Evolutionary conservation across 805 yeast genomes (phyloP).

Genomic region (Nakazawaea peltata): DNA sequence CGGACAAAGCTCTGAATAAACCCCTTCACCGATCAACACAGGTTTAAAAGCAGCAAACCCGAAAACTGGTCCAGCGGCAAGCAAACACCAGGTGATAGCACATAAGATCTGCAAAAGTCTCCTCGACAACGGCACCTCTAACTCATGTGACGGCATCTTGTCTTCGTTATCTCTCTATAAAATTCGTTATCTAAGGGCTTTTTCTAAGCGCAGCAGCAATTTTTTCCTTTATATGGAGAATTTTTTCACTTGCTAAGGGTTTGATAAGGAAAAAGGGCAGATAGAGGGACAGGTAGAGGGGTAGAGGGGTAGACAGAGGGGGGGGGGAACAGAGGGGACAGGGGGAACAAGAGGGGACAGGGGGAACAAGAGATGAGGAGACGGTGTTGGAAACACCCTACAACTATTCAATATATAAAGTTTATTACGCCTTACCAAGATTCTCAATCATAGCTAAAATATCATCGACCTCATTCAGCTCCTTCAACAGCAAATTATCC

Average conservation of each 20-base stretch:
- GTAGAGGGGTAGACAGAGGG: no score
- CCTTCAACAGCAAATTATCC: neutral
- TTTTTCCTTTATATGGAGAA: neutral
- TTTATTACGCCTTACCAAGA: slow-evolving; percentile 18
- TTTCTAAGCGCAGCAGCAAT: neutral
- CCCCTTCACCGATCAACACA: slow-evolving; percentile 66
- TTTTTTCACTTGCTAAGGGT: neutral
- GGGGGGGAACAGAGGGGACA: no score
- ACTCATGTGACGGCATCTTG: slow-evolving; percentile 5
- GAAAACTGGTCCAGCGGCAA: slow-evolving; percentile 90
- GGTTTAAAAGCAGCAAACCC: slow-evolving; percentile 96
- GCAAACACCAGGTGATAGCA: slow-evolving; percentile 79
- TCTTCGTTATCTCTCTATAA: slow-evolving; percentile 1
- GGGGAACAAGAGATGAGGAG: no score
- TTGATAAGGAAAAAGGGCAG: neutral
- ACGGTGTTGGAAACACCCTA: no score
- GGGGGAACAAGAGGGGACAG: no score
- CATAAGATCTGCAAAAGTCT: slow-evolving; percentile 53
- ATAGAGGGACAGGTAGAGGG: no score
- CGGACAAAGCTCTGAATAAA: slow-evolving; percentile 42
- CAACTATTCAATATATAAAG: no score
- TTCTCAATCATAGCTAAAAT: slow-evolving; percentile 20
- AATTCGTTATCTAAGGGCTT: no score
- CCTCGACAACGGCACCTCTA: slow-evolving; percentile 13
- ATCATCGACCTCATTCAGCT: slow-evolving; percentile 16